Evolutionary conservation across 352 stramenopile species (phyloP).

Genomic region (Globisporangium spiculum): DNA sequence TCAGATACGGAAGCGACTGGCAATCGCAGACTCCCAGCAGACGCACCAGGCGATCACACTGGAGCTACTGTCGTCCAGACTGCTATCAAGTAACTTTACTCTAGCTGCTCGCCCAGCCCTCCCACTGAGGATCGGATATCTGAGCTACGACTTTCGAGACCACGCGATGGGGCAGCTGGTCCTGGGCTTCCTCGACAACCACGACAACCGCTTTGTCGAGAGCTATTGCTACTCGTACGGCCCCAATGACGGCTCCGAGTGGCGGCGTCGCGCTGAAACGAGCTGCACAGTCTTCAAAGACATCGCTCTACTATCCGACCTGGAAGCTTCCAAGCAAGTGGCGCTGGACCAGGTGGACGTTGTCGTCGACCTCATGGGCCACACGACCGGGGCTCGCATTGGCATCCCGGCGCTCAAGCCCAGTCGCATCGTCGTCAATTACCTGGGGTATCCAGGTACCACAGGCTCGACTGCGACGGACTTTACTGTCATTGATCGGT

Average conservation of each 20-base stretch:
- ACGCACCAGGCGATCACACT: slow-evolving; percentile 44
- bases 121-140: slow-evolving; percentile 76
- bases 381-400: slow-evolving; percentile 81
- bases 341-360: slow-evolving; percentile 68
- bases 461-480: slow-evolving; percentile 72
- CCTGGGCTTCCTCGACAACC: slow-evolving; percentile 74
- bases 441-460: slow-evolving; percentile 90
- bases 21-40: slow-evolving; percentile 22
- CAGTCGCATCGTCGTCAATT: slow-evolving; percentile 78
- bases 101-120: slow-evolving; percentile 19
- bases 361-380: slow-evolving; percentile 90
- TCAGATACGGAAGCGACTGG: slow-evolving; percentile 42
- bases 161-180: slow-evolving; percentile 93
- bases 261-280: slow-evolving; percentile 51
- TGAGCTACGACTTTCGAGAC: slow-evolving; percentile 91
- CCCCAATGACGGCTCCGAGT: slow-evolving; percentile 60
- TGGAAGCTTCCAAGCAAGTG: slow-evolving; percentile 56
- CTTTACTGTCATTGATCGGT: slow-evolving; percentile 73
- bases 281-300: slow-evolving; percentile 66
- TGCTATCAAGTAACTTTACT: background rate
- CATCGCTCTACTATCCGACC: slow-evolving; percentile 39
- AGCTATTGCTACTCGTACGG: slow-evolving; percentile 84
- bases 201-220: slow-evolving; percentile 48
- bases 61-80: slow-evolving; percentile 23
- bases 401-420: slow-evolving; percentile 60